Base-by-base conservation (phyloP, 345 rosid species). In the Corymbia maculata region DNA sequence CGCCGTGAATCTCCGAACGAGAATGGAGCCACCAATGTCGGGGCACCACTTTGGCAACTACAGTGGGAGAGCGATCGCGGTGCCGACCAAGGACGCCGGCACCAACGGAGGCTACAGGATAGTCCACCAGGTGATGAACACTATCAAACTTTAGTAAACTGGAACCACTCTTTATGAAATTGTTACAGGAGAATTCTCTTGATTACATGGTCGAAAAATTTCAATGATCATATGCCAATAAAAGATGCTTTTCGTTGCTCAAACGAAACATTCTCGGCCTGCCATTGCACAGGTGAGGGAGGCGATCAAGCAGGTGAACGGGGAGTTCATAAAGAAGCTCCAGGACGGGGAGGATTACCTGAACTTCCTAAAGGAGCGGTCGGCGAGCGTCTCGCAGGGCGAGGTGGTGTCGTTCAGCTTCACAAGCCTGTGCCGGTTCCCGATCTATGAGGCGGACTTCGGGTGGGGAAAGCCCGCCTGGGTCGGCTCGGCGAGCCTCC, bases 351-450 rank as follows among this genome's bases (percentile, higher is more conserved):
- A 80, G 51, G 91, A 6, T 87, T 49, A 87, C 59, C n/a, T 89
- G 90, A 66, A 51, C 36, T 30, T 13, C 9, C 16, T 91, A 4
- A 89, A 55, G 57, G 89, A 61, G 24, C 86, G 45, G 6, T 5
- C 47, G 17, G 89, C 86, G 26, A 86, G 68, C 2, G 7, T 88
- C 79, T 61, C 47, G 6, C 85, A 64, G 64, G 91, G 92, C 26
- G 92, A 88, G 80, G 52, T 84, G 85, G 85, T 87, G 59, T 79
- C 88, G 66, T 68, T 87, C 30, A 51, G 22, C 57, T 90, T 89
- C 64, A 61, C 93, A 11, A 94, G 95, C 66, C 87, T 94, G 92
- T 93, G 94, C 79, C 80, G 86, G 66, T 91, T 92, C 86, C 93
- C 92, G 22, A 51, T 91, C 30, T 93, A 92, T 21, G 93, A 93